Base-by-base conservation (phyloP, 2,329 filamentous ascomycete genomes). In the Pseudopyricularia javanii region DNA sequence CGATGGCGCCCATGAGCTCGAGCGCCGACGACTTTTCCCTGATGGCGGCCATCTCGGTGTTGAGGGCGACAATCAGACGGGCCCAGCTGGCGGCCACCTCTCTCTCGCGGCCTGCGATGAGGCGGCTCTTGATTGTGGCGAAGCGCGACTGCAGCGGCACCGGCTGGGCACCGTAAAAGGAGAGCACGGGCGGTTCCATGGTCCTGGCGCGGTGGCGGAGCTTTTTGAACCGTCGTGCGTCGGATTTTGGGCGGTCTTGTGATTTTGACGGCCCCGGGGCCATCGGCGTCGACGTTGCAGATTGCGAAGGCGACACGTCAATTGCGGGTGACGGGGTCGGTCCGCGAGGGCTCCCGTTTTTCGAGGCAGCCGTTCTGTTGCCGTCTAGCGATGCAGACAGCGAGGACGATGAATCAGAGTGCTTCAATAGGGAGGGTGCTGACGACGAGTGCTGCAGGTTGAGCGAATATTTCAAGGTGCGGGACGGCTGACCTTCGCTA, bases 61-160 rank as follows among this genome's bases (percentile, higher is more conserved):
- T 70, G 56, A 82, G 66, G 5, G 75, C 75, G 2, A 59, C 64
- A n/a, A 80, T 64, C 49, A 82, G 66, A 6, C 78, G 73, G 3
- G 65, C 67, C 78, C 78, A 82, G 7, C 74, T 78, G 5, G 74
- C 73, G 58, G 74, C 71, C 51, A 82, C 66, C 51, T 70, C 73
- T 22, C 69, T 63, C 55, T 85, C 81, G 59, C 75, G 74, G 51
- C 77, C 77, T 33, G 68, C 70, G 37, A 78, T 73, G 48, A 82
- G 71, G 17, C 68, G 70, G 53, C 70, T 71, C 63, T 82, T 82
- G 60, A 81, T 71, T 56, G 72, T 71, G 48, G 73, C 75, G 57
- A 81, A 82, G 28, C 79, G 75, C 45, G 71, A 71, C n/a, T 78
- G 78, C 7, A 82, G 66, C n/a, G 77, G 75, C 20, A 80, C 74